Base-by-base conservation (phyloP, 2,329 filamentous ascomycete species). In the Fusarium graminum region DNA sequence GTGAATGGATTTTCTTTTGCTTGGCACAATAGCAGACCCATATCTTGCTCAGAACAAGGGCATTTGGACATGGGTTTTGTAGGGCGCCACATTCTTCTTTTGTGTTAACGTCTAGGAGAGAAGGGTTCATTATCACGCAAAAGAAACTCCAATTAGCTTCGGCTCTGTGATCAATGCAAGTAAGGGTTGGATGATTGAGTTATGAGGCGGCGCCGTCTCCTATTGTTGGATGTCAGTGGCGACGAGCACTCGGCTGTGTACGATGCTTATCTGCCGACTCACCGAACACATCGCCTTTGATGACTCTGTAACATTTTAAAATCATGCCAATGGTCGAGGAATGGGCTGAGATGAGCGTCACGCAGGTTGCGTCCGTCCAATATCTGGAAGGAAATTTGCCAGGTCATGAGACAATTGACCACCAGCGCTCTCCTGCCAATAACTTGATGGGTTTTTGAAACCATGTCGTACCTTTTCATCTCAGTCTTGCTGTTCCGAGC, bases 21-120 rank as follows among this genome's bases (percentile, higher is more conserved):
- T 62, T 65, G 51, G 58, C 59, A 46, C 17, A 13, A 58, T 43
- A 52, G 43, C 36, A 61, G 43, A 61, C 65, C 55, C 44, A 71
- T 63, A 72, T 71, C 67, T 71, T 45, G 52, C 49, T 56, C 26
- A 42, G 43, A 54, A 50, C 56, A 58, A 58, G 52, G 54, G 59
- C 54, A 67, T 55, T 68, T 58, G 22, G 47, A 36, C 46, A 65
- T 65, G 55, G 60, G 47, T 42, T 65, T 67, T 66, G 67, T 14
- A 61, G 51, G 44, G 69, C 62, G 59, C 65, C 69, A 67, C 57
- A 34, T 38, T 62, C 39, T 50, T 47, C 25, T 45, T 57, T 63
- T 49, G 64, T 62, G 62, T 62, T 61, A 46, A 50, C 65, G 69
- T 69, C 43, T 42, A 36, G 38, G 40, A 45, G 50, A 47, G 25